Base-by-base conservation (phyloP, 2,329 filamentous ascomycete genomes). In the Neurospora sp. region DNA sequence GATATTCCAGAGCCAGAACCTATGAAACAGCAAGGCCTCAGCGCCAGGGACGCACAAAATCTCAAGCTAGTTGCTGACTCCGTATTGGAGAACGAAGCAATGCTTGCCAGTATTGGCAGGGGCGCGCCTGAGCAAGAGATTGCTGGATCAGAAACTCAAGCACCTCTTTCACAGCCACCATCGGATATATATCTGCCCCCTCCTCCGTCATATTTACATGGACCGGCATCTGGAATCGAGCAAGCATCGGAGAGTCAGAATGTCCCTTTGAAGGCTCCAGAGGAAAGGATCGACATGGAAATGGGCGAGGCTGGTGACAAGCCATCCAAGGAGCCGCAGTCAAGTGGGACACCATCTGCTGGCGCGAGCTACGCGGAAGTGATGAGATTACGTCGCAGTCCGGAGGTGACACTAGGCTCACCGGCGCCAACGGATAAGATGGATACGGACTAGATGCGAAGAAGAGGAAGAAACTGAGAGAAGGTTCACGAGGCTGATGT, bases 351-450 rank as follows among this genome's bases (percentile, higher is more conserved):
- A 62, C 52, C 69, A 40, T 39, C 28, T 66, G 66, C 68, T 62
- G 40, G 66, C 67, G 38, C 71, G 58, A 39, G 40, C n/a, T 71
- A 73, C 8, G 66, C 68, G 6, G 71, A 69, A 43, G 69, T 70
- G 40, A 52, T 73, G 58, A 40, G 71, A 11, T 38, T 72, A 4
- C 67, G 69, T 19, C 72, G 66, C n/a, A 72, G 71, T 1, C 75
- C 75, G 0, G 73, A 75, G 67, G 75, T 76, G n/a, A 74, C 72
- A 11, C 72, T 76, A 2, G 75, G 75, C 1, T 76, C 75, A 28
- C 75, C 75, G 1, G 71, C 70, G 3, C 73, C 75, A 66, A 72
- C 74, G 38, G 75, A 76, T 70, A 68, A 62, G 10, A 74, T 74
- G 73, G 74, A 75, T 38, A 74, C 71, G 43, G 73, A 75, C 38